phyloP scores from a whole-genome alignment of 768 basidiomycete genomes.

The Daedaleopsis sinensis region DNA sequence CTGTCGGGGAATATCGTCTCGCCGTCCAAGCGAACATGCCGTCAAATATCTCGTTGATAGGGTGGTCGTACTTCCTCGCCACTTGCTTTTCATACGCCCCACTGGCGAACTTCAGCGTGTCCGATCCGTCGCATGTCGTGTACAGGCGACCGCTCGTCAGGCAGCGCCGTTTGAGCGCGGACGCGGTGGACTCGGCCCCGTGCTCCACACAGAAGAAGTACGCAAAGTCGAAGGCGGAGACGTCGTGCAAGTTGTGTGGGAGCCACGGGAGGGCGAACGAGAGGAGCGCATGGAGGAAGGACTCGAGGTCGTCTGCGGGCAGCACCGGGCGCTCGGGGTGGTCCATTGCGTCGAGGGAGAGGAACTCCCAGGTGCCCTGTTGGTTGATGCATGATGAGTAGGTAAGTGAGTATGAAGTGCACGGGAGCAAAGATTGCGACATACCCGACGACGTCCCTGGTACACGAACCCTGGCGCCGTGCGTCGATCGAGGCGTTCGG shows the following conservation, averaged over 20 bases:
- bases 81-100: neutral
- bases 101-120: neutral
- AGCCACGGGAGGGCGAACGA: conserved; percentile 6
- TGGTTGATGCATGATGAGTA: too few species aligned
- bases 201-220: neutral
- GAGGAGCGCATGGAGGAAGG: conserved; percentile 19
- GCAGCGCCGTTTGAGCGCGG: neutral
- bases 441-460: neutral
- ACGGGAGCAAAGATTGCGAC: neutral
- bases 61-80: too few species aligned
- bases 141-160: neutral
- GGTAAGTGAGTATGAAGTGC: too few species aligned
- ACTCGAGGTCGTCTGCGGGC: conserved; percentile 24
- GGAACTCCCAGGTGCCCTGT: conserved; percentile 28
- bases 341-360: conserved; percentile 14
- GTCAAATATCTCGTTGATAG: too few species aligned
- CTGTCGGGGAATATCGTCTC: too few species aligned
- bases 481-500: neutral
- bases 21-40: too few species aligned
- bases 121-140: neutral
- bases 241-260: neutral
- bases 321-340: conserved; percentile 8
- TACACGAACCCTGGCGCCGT: neutral
- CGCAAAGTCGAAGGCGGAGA: neutral
- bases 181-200: neutral